Base-by-base conservation (phyloP, 202 grass and related monocot genomes). In the Elaeis oleifera region DNA sequence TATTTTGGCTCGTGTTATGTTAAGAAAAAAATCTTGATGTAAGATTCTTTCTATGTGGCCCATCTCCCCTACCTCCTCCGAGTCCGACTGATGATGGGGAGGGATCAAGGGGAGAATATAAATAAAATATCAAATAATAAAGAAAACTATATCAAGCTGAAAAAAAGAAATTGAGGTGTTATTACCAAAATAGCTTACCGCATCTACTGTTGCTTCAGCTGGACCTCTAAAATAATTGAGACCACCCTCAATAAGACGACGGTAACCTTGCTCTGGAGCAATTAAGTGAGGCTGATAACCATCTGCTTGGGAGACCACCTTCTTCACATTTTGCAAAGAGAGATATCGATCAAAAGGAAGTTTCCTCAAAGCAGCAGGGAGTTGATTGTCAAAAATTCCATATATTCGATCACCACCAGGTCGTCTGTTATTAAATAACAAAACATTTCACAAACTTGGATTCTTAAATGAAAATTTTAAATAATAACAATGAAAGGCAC, bases 321-420 rank as follows among this genome's bases (percentile, higher is more conserved):
- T 55, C 19, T 55, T 56, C 18, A 56, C 53, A 56, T 56, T 56
- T 56, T 56, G 53, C 53, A 56, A 22, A 56, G 21, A 56, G 9
- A 44, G 36, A 44, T 44, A 13, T 1, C 36, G 36, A 11, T 44
- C 36, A 56, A 22, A 56, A 22, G 53, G 17, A 56, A 22, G 18
- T 22, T 56, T 56, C 53, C 21, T 56, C 18, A 21, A 23, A 23
- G 53, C 6, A 56, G 18, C 19, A 23, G 53, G 53, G 53, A 21
- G 53, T 23, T 23, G 53, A 56, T 56, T 55, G 7, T 44, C 36
- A 44, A 44, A 44, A 44, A 44, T 13, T 44, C 36, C 53, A 23
- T 55, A 55, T 20, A 55, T 55, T 21, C n/a, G 17, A 21, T 20
- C 53, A 55, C 53, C 53, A 55, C 53, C 53, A 55, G 18, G 53